Conservation (phyloP, 331 rosid genomes). For the Erythrophleum ivorense region DNA sequence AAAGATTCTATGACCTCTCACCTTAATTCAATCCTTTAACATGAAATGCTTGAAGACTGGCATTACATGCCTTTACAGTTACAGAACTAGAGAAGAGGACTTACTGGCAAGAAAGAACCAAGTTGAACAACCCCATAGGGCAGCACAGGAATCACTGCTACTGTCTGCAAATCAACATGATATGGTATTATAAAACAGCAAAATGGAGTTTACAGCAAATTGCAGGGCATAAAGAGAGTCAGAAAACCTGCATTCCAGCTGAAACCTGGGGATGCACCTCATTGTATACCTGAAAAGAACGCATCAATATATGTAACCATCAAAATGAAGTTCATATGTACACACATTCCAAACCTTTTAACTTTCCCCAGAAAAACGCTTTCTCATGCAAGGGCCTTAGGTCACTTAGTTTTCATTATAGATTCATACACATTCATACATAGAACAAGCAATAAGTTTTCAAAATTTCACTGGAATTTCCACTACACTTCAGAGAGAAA, state of each 20-base stretch:
- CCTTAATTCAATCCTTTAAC: neutral
- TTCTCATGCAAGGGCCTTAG: neutral
- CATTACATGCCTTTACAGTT: constrained; percentile 15
- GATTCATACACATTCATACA: neutral
- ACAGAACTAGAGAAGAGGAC: constrained; percentile 39
- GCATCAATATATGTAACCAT: constrained; percentile 26
- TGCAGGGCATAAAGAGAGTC: constrained; percentile 24
- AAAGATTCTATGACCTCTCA: constrained; percentile 17
- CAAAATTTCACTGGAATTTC: neutral
- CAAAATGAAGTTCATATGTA: constrained; percentile 3
- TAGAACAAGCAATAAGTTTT: neutral
- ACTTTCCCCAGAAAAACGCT: neutral
- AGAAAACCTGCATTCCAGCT: constrained; percentile 88
- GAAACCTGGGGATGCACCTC: constrained; percentile 79
- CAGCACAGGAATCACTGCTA: constrained; percentile 86
- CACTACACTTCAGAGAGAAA: neutral
- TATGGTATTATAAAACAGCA: constrained; percentile 18
- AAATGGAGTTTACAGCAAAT: constrained; percentile 32
- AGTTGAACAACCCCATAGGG: constrained; percentile 94
- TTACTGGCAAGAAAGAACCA: constrained; percentile 81
- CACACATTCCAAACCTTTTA: constrained; percentile 3
- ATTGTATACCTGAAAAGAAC: constrained; percentile 64
- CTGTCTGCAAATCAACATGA: constrained; percentile 66
- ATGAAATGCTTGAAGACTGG: constrained; percentile 6
- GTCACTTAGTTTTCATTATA: neutral